phyloP scores from a whole-genome alignment of 2,329 filamentous ascomycete genomes.

The Hirsutella rhossiliensis region DNA sequence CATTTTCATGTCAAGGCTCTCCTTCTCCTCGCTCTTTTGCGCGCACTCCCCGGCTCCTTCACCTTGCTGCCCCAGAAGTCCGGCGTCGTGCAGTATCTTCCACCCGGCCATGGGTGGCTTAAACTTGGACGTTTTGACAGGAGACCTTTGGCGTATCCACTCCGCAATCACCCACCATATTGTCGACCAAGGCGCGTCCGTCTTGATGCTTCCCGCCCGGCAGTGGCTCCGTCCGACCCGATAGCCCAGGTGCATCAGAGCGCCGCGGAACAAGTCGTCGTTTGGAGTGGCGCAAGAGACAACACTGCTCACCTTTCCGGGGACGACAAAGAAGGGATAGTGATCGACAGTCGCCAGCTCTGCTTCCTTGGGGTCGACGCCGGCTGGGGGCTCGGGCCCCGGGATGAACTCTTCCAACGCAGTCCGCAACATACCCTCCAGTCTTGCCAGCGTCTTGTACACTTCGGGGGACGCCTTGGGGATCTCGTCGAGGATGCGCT shows the following conservation, averaged over 20 bases:
- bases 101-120: constrained; percentile 60
- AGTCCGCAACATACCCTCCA: constrained; percentile 85
- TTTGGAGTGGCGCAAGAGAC: constrained; percentile 70
- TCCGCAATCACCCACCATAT: constrained; percentile 92
- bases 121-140: constrained; percentile 61
- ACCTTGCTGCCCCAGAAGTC: constrained; percentile 20
- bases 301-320: constrained; percentile 60
- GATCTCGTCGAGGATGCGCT: constrained; percentile 62
- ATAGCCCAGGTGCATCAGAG: constrained; percentile 71
- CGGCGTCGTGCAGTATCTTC: constrained; percentile 43
- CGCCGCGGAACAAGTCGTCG: constrained; percentile 70
- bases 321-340: constrained; percentile 78
- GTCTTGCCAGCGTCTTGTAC: constrained; percentile 69
- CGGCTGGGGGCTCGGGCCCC: constrained; percentile 23
- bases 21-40: constrained; percentile 2
- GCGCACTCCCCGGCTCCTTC: constrained; percentile 17
- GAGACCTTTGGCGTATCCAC: constrained; percentile 72
- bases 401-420: constrained; percentile 62
- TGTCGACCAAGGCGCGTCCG: constrained; percentile 78
- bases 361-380: constrained; percentile 26
- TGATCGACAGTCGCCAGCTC: constrained; percentile 56
- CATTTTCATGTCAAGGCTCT: no score
- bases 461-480: constrained; percentile 52
- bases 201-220: constrained; percentile 82
- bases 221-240: constrained; percentile 77